These are phyloP conservation scores for Lichtheimia corymbifera DNA, from an alignment of 371 early-diverging fungal species.

Conservation along the genomic window DNA sequence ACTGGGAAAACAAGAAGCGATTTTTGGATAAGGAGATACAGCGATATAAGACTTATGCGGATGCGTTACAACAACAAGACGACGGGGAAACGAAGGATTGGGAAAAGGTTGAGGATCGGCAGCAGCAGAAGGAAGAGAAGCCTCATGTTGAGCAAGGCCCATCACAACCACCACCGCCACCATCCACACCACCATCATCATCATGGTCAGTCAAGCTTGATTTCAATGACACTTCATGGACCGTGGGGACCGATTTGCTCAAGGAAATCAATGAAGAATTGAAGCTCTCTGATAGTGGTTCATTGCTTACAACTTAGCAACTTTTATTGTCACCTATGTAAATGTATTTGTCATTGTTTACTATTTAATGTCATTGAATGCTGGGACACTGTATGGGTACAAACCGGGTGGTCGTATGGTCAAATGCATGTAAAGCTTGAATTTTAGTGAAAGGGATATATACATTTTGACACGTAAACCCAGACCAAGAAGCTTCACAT, in stretches of 20 bases:
- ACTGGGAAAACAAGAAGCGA: constrained; percentile 14
- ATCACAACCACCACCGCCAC: not conserved
- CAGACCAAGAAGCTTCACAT: no score
- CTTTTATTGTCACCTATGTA: no score
- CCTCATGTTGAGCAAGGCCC: not conserved
- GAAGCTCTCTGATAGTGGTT: not conserved
- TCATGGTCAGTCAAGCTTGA: constrained; percentile 1
- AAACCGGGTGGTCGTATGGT: no score
- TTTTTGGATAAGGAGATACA: constrained; percentile 7
- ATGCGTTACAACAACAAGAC: constrained; percentile 3
- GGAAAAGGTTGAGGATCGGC: not conserved
- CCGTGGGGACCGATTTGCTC: constrained; percentile 22
- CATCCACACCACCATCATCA: not conserved
- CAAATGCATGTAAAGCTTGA: no score
- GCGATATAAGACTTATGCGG: constrained; percentile 4
- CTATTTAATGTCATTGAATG: no score
- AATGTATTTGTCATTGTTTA: no score
- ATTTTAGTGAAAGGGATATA: no score
- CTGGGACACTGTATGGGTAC: no score
- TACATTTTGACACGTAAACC: no score
- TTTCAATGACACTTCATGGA: not conserved
- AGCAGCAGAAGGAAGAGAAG: not conserved
- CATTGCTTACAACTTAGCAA: not conserved
- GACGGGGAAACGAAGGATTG: not conserved
- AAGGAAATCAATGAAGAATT: constrained; percentile 40